Conservation (phyloP, 2,329 filamentous ascomycete genomes). For the Aspergillus viridinutans region DNA sequence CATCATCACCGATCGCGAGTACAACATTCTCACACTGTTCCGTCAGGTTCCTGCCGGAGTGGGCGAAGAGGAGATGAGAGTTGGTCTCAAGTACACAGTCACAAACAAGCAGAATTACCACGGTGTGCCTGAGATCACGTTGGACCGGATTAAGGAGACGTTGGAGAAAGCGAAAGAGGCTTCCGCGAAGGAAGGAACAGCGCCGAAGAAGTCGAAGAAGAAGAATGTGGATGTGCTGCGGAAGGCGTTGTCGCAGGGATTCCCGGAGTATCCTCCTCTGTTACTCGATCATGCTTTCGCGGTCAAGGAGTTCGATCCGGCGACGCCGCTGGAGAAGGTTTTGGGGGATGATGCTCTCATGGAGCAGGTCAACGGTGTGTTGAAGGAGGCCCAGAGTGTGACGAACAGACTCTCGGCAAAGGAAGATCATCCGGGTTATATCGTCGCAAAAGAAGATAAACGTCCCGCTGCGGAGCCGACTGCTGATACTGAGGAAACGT, state of each 20-base stretch:
- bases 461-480: slow-evolving; percentile 35
- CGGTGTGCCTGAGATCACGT: slow-evolving; percentile 70
- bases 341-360: slow-evolving; percentile 62
- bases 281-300: slow-evolving; percentile 82
- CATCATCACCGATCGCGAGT: slow-evolving; percentile 78
- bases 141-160: slow-evolving; percentile 65
- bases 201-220: slow-evolving; percentile 64
- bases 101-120: slow-evolving; percentile 78
- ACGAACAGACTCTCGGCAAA: slow-evolving; percentile 65
- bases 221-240: slow-evolving; percentile 72
- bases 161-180: slow-evolving; percentile 59
- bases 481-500: slow-evolving; percentile 32
- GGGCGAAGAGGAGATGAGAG: slow-evolving; percentile 75
- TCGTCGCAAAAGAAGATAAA: slow-evolving; percentile 64
- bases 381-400: slow-evolving; percentile 67
- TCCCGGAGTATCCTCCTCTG: slow-evolving; percentile 83
- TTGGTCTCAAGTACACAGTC: slow-evolving; percentile 74
- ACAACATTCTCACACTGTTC: slow-evolving; percentile 76
- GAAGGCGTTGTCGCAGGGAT: slow-evolving; percentile 74
- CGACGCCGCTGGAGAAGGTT: slow-evolving; percentile 63
- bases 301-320: slow-evolving; percentile 64
- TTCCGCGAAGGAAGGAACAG: slow-evolving; percentile 32
- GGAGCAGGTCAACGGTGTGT: slow-evolving; percentile 61
- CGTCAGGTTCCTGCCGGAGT: slow-evolving; percentile 76
- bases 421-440: slow-evolving; percentile 72